Base-by-base conservation (phyloP, 306 rosid genomes). In the Glycine tomentella region DNA sequence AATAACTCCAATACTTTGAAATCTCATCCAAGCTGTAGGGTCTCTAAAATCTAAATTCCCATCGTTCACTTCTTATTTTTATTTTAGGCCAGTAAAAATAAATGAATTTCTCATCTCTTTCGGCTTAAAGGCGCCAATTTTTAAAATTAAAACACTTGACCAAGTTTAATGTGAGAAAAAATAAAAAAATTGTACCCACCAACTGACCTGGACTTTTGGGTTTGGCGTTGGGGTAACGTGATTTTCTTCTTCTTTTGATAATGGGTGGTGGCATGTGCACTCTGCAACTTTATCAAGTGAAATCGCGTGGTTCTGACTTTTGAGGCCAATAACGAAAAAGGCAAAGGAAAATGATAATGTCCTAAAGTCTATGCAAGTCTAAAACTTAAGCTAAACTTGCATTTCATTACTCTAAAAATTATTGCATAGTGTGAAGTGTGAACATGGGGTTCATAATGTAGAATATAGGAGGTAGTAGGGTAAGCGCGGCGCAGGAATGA, bases 291-390 rank as follows among this genome's bases (percentile, higher is more conserved):
- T 75, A 45, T 75, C 15, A 31, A 44, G 45, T 62, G 71, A 59
- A 59, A 61, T 61, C 38, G 46, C 58, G 3, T 61, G 58, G 48
- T 56, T 75, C 36, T 17, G 56, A 74, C 67, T 74, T 74, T 56
- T 6, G 2, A 75, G 50, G 46, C 46, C 70, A 15, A 36, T 0
- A n/a, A 51, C 40, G 4, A 51, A 12, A 67, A 51, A 8, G 15
- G 48, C 8, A 31, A 72, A 12, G 14, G 4, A 25, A 53, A 53
- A 52, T 9, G 33, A 72, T 52, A 72, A 51, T 51, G 63, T 52
- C 31, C 25, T 33, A 15, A 33, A 51, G 75, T 9, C 12, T 67
- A 44, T 44, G 1, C 3, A 31, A 51, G 51, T n/a, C 51, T 66
- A 42, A 40, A 25, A 25, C 31, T 1, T 25, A 25, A 25, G 31